Evolutionary conservation across 1,139 yeast species (phyloP).

Genomic region (Debaryomyces robertsiae): DNA sequence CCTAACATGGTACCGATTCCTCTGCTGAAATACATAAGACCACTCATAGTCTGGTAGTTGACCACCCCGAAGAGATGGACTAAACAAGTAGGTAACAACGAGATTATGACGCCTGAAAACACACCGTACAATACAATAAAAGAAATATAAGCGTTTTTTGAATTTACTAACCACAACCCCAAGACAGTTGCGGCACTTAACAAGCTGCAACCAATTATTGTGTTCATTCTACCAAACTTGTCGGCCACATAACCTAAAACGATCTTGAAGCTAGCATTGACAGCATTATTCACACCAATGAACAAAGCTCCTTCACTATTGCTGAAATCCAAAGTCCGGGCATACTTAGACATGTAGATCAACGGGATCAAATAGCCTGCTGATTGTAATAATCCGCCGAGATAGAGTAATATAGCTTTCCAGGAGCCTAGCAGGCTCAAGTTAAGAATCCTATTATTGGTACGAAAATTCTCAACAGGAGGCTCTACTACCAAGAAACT

Average conservation of each 20-base stretch:
- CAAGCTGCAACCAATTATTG: slow-evolving; percentile 33
- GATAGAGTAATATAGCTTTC: slow-evolving; percentile 29
- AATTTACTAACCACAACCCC: slow-evolving; percentile 25
- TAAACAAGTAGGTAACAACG: slow-evolving; percentile 41
- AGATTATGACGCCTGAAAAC: slow-evolving; percentile 40
- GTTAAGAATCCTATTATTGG: slow-evolving; percentile 20
- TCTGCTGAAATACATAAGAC: slow-evolving; percentile 32
- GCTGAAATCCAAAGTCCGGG: slow-evolving; percentile 36
- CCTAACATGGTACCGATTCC: slow-evolving; percentile 37
- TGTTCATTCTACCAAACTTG: slow-evolving; percentile 38
- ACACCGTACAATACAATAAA: slow-evolving; percentile 43
- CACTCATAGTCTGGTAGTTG: slow-evolving; percentile 29
- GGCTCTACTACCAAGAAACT: slow-evolving; percentile 24
- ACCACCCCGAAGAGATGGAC: slow-evolving; percentile 40
- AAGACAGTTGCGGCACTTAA: slow-evolving; percentile 33
- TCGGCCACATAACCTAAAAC: slow-evolving; percentile 41
- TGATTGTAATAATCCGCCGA: slow-evolving; percentile 38
- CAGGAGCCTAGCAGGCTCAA: slow-evolving; percentile 20
- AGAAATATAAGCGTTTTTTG: slow-evolving; percentile 31
- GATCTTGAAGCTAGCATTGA: slow-evolving; percentile 40
- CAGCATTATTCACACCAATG: slow-evolving; percentile 43
- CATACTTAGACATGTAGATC: slow-evolving; percentile 43
- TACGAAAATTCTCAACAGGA: slow-evolving; percentile 19
- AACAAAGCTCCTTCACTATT: slow-evolving; percentile 40
- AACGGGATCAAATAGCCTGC: slow-evolving; percentile 46